Evolutionary conservation across 352 stramenopile genomes (phyloP), one percentile per base, ranked within the genome.

Genomic region (Phytophthora ohioensis): DNA sequence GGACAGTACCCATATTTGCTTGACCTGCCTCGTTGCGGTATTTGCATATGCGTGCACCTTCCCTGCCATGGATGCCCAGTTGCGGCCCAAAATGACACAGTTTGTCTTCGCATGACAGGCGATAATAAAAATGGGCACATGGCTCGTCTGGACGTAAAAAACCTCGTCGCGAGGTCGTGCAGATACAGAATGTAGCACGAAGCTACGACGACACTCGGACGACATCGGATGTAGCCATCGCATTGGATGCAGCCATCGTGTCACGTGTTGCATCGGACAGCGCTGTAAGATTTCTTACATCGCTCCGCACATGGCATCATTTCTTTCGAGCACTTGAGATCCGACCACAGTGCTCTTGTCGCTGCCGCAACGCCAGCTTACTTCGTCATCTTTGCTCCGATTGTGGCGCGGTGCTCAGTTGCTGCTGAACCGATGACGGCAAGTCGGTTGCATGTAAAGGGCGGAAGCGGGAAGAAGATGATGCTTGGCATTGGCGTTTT

Each of bases 181-280:
- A 21, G 38, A 59, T 59, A 51, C 38, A 55, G 30, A 66, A 63
- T 67, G 51, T 72, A 17, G 63, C 38, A 38, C 47, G 45, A 65
- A 65, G 46, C 17, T 7, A 36, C 46, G 15, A 69, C 54, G 9
- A 73, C 59, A 64, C 69, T 69, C 53, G 31, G 53, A 60, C 46
- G 46, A 73, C 58, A 49, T 4, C 13, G 57, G 38, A 42, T 62
- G 62, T 64, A 69, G 62, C 62, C 62, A 27, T 27, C 21, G 21
- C 66, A 49, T 4, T 21, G 57, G 38, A 42, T 62, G 62, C 57
- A 69, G 52, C 62, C 62, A 69, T 69, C 62, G 62, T 69, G 62
- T 64, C 52, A 57, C 10, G 35, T 36, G 15, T 42, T 15, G 45
- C 15, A 9, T 17, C 31, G 39, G 39, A 54, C 47, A 54, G 5